Base-by-base conservation (phyloP, 805 yeast species). In the Nematodospora valgi region DNA sequence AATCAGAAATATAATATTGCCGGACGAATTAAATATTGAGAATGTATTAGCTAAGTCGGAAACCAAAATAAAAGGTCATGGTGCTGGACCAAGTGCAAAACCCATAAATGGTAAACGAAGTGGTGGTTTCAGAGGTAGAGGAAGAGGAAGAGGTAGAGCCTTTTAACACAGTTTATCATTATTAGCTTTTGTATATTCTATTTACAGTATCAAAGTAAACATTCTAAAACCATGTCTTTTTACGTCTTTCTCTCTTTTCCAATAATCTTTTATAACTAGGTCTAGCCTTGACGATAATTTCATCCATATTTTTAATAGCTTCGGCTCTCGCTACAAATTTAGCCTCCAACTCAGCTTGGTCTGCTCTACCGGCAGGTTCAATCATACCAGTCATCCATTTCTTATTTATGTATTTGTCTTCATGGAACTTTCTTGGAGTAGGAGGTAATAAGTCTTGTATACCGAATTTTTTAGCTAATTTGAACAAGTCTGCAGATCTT, bases 11-110 rank as follows among this genome's bases (percentile, higher is more conserved):
- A 82, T 85, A 27, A 65, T 86, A 19, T 69, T 89, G 20, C 97
- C 97, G 0, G 98, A 89, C 47, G 80, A 88, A 13, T 60, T 89
- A 43, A 86, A 91, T 38, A 59, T 91, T 32, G 91, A 83, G 39
- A 59, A 70, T 12, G 54, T 82, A 20, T 59, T 83, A 32, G 72
- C 77, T 12, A 83, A 77, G 46, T 62, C 78, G 13, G 58, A 60
- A 40, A 56, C 62, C 18, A 68, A 62, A 30, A 52, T 57, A 11
- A 70, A 61, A 45, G 68, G 69, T n/a, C 54, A 58, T 8, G 72
- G 72, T 2, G 64, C 68, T n/a, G 69, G 71, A 14, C 72, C 72
- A 6, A 59, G 60, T 15, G 35, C 37, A 24, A 48, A 48, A 38
- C 27, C 27, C 8, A 12, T 24, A 4, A 24, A 24, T 12, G 24